Evolutionary conservation across 2,329 filamentous ascomycete species (phyloP).

Genomic region (Cladophialophora bantiana): DNA sequence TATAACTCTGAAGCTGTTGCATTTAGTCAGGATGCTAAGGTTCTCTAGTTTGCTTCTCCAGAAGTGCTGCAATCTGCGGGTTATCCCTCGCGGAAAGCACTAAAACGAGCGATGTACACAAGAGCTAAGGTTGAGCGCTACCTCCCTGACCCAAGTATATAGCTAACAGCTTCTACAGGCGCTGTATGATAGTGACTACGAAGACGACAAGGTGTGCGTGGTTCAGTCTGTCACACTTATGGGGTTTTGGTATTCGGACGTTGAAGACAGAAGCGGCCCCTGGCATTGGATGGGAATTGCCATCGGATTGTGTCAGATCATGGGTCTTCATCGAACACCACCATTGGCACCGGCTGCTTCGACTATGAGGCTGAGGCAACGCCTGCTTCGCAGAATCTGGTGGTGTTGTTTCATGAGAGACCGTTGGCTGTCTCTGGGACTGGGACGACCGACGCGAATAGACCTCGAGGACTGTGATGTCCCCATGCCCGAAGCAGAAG

Average conservation of each 20-base stretch:
- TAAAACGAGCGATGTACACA: constrained; percentile 70
- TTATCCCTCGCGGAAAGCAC: constrained; percentile 44
- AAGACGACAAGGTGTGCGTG: constrained; percentile 83
- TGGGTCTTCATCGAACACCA: constrained; percentile 80
- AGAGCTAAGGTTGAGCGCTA: constrained; percentile 69
- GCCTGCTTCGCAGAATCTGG: constrained; percentile 93
- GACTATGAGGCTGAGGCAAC: constrained; percentile 44
- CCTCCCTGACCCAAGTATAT: constrained; percentile 64
- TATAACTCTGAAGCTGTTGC: constrained; percentile 62
- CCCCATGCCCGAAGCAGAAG: constrained; percentile 81
- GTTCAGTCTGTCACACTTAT: constrained; percentile 88
- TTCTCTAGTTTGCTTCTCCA: constrained; percentile 41
- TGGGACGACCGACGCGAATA: constrained; percentile 89
- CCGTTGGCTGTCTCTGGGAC: constrained; percentile 86
- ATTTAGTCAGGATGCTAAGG: neutral
- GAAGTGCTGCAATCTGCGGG: constrained; percentile 44
- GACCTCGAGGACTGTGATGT: constrained; percentile 94
- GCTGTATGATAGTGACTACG: constrained; percentile 94
- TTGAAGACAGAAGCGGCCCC: constrained; percentile 94
- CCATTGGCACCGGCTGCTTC: constrained; percentile 52
- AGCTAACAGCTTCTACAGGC: constrained; percentile 57
- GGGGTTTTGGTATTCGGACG: constrained; percentile 97
- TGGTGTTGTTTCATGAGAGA: constrained; percentile 98
- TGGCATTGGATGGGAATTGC: constrained; percentile 99
- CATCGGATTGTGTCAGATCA: constrained; percentile 88